Evolutionary conservation across 495 filamentous ascomycete genomes (phyloP).

Genomic region (Recurvomyces mirabilis): DNA sequence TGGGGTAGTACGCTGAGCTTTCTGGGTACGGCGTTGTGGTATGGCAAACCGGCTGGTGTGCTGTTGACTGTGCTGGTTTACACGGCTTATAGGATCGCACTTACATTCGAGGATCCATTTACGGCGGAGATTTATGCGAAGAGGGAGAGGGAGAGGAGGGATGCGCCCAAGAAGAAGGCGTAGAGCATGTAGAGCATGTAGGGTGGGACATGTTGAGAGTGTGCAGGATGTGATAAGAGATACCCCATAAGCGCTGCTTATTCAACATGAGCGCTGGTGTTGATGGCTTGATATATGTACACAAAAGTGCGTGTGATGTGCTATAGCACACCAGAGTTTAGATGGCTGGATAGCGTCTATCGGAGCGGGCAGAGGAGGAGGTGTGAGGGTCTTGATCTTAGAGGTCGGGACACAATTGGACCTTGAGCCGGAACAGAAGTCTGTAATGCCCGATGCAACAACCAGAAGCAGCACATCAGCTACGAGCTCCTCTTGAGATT

Average conservation of each 20-base stretch:
- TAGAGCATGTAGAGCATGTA: neutral
- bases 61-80: slow-evolving; percentile 65
- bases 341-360: too few relatives aligned
- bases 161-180: slow-evolving; percentile 28
- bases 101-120: slow-evolving; percentile 94
- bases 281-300: neutral
- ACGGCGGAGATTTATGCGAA: slow-evolving; percentile 89
- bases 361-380: too few relatives aligned
- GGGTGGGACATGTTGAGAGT: neutral
- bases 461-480: too few relatives aligned
- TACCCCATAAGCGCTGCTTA: slow-evolving; percentile 3
- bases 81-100: slow-evolving; percentile 67
- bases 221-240: neutral
- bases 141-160: slow-evolving; percentile 47
- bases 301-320: neutral
- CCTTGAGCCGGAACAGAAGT: too few relatives aligned
- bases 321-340: too few relatives aligned
- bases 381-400: too few relatives aligned
- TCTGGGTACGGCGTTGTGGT: slow-evolving; percentile 75
- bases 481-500: too few relatives aligned
- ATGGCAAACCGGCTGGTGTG: slow-evolving; percentile 80
- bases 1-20: slow-evolving; percentile 88
- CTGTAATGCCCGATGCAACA: too few relatives aligned
- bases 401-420: too few relatives aligned
- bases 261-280: slow-evolving; percentile 19